phyloP scores from a whole-genome alignment of 2,329 filamentous ascomycete species.

The Periglandula ipomoeae region DNA sequence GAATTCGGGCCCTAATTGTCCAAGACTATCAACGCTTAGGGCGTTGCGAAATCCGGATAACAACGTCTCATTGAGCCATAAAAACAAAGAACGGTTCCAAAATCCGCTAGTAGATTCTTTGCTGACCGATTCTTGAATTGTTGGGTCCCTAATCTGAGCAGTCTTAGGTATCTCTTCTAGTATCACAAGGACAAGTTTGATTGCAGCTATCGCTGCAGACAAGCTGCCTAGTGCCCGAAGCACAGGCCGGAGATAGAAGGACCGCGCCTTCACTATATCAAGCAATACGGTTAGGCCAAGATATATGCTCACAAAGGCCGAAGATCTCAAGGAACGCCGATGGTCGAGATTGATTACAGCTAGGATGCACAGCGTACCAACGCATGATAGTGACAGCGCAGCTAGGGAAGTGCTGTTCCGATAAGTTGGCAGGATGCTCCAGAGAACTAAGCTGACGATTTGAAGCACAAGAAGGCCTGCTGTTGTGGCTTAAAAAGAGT shows the following conservation, averaged over 20 bases:
- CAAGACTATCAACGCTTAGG: slow-evolving; percentile 21
- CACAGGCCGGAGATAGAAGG: slow-evolving; percentile 11
- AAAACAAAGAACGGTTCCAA: slow-evolving; percentile 15
- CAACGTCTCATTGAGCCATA: slow-evolving; percentile 20
- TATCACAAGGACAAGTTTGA: slow-evolving; percentile 25
- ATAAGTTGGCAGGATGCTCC: slow-evolving; percentile 8
- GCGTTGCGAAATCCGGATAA: slow-evolving; percentile 22
- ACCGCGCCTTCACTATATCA: slow-evolving; percentile 29
- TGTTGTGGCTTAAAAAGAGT: slow-evolving; percentile 11
- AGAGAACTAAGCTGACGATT: slow-evolving; percentile 17
- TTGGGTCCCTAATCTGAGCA: not conserved
- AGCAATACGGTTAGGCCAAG: slow-evolving; percentile 30
- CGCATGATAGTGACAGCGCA: slow-evolving; percentile 18
- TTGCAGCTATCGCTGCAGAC: slow-evolving; percentile 22
- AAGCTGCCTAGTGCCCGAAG: not conserved
- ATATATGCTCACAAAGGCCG: slow-evolving; percentile 29
- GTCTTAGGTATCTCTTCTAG: slow-evolving; percentile 24
- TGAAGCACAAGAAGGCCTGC: slow-evolving; percentile 18
- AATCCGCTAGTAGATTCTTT: slow-evolving; percentile 16
- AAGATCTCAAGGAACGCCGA: slow-evolving; percentile 27
- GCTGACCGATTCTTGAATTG: not conserved
- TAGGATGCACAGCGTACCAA: slow-evolving; percentile 16
- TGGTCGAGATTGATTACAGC: slow-evolving; percentile 22
- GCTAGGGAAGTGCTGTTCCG: slow-evolving; percentile 17
- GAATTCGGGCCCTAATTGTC: too few species aligned